These are phyloP conservation scores for Theileria equi DNA, from an alignment of 169 alveolate genomes.

Conservation along the genomic window DNA sequence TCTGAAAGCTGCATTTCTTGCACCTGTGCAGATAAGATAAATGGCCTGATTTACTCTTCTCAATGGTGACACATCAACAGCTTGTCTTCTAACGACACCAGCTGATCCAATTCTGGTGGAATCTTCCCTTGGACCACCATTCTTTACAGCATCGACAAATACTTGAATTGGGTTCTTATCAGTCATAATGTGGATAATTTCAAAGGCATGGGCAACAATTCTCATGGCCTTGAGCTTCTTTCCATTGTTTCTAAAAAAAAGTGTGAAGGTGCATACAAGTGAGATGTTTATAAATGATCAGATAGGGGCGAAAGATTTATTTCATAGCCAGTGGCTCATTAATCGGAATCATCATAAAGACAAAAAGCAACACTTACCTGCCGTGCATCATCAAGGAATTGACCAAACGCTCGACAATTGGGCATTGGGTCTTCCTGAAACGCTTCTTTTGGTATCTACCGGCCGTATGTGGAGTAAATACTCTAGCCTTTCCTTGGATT, in stretches of 20 bases:
- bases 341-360: constrained; percentile 54
- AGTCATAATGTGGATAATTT: constrained; percentile 94
- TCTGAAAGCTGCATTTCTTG: constrained; percentile 96
- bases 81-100: constrained; percentile 98
- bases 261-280: not conserved
- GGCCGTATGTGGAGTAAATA: constrained; percentile 98
- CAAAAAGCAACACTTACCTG: constrained; percentile 52
- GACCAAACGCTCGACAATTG: constrained; percentile 97
- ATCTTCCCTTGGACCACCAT: constrained; percentile 99
- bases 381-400: constrained; percentile 86
- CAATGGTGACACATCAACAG: constrained; percentile 98
- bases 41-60: constrained; percentile 99
- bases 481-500: constrained; percentile 90
- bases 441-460: constrained; percentile 97
- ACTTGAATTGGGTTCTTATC: constrained; percentile 98
- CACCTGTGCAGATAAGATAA: constrained; percentile 96
- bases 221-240: constrained; percentile 97
- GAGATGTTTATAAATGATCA: constrained; percentile 13
- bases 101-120: constrained; percentile 98
- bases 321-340: constrained; percentile 59
- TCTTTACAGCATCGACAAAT: constrained; percentile 94
- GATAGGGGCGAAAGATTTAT: constrained; percentile 71
- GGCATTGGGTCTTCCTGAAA: constrained; percentile 98
- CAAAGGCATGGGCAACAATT: constrained; percentile 96
- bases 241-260: constrained; percentile 92